Evolutionary conservation across 352 stramenopile genomes (phyloP), one percentile per base, ranked within the genome.

Genomic region (Phytopythium mirpurense): DNA sequence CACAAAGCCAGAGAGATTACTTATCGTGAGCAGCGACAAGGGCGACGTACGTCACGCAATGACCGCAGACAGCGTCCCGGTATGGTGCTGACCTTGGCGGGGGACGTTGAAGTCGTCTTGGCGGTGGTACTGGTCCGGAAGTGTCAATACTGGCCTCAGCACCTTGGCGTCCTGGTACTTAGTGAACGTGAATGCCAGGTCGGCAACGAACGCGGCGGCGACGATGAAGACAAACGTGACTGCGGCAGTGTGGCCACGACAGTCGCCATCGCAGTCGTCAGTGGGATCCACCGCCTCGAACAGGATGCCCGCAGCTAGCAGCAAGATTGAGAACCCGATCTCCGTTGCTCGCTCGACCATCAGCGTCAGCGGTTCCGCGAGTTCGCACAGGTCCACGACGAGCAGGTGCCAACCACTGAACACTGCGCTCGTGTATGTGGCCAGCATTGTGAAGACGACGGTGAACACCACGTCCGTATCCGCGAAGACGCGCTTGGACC

Each of bases 401-500:
- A 53, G 19, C 19, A 53, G 32, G 32, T 53, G 46, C 46, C 46
- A 53, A 11, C 46, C 46, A 32, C 46, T 53, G 46, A 53, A 53
- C 19, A 53, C 7, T 16, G 32, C 34, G 32, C 46, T 53, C 4
- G 32, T 53, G 32, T 53, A 42, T 4, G 46, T n/a, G 10, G 32
- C 32, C 7, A 53, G 32, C 15, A 53, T 7, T 7, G 46, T 31
- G n/a, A 53, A 43, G 31, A 31, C 32, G 19, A 19, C 34, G 2
- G 31, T 11, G 3, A 11, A 7, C 12, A 15, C 12, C 8, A 16
- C 46, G 46, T 32, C 34, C 14, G 46, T 23, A 11, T 43, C 46
- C 8, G 29, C 2, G 31, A 66, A 72, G 61, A 60, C 67, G 52
- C 63, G 59, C 34, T 68, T 68, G 60, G 62, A 71, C 24, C 63